These are phyloP conservation scores for Gossypium turneri DNA, from an alignment of 345 rosid genomes.

Conservation along the genomic window DNA sequence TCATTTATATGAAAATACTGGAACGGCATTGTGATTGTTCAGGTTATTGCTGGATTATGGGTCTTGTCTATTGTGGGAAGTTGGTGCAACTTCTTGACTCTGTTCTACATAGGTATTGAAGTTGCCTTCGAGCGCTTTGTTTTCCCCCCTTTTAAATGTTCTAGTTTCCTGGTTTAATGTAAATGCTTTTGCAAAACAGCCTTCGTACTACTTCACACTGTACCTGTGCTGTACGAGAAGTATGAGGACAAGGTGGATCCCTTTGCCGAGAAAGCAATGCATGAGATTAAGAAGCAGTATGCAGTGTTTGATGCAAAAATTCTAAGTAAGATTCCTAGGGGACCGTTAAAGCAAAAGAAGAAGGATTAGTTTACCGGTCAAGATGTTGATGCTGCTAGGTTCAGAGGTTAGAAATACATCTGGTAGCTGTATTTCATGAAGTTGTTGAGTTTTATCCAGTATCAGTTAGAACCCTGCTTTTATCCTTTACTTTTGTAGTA, in stretches of 20 bases:
- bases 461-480: constrained; percentile 27
- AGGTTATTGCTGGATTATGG: constrained; percentile 80
- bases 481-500: constrained; percentile 13
- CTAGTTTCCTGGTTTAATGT: not conserved
- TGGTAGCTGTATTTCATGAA: constrained; percentile 29
- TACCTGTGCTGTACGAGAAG: constrained; percentile 85
- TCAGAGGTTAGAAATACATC: constrained; percentile 15
- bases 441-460: constrained; percentile 32
- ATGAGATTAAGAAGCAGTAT: constrained; percentile 78
- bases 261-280: constrained; percentile 66
- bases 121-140: not conserved
- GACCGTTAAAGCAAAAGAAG: constrained; percentile 68
- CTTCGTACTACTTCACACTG: constrained; percentile 63
- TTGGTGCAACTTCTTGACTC: constrained; percentile 75
- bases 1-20: not conserved
- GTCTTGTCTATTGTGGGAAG: constrained; percentile 64
- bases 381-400: constrained; percentile 11
- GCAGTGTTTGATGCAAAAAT: constrained; percentile 70
- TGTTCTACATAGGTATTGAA: constrained; percentile 71
- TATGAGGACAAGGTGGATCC: constrained; percentile 77
- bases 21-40: constrained; percentile 15
- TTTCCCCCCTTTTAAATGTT: not conserved
- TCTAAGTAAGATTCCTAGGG: constrained; percentile 79
- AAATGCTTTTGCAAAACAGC: constrained; percentile 37
- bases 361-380: constrained; percentile 32